phyloP scores from a whole-genome alignment of 2,329 filamentous ascomycete species.

The Mycosphaerella arachidis region DNA sequence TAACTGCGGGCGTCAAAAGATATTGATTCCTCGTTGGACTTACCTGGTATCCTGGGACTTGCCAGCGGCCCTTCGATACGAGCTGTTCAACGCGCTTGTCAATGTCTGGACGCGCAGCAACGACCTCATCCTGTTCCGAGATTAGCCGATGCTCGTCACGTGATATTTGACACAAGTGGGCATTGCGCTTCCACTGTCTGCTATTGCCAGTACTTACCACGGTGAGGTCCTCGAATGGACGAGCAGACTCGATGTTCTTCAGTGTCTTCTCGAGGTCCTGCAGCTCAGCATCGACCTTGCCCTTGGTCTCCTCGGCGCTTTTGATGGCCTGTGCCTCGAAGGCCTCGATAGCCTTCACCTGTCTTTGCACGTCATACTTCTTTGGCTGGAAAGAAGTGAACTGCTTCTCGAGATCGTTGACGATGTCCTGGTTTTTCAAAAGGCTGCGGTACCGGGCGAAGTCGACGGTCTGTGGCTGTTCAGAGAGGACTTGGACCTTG shows the following conservation, averaged over 20 bases:
- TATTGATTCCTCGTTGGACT: slow-evolving; percentile 34
- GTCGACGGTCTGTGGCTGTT: slow-evolving; percentile 82
- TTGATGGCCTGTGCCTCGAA: slow-evolving; percentile 96
- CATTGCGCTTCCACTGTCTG: neutral
- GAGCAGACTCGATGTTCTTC: slow-evolving; percentile 92
- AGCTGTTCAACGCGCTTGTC: slow-evolving; percentile 94
- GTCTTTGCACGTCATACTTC: slow-evolving; percentile 86
- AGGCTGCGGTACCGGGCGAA: slow-evolving; percentile 86
- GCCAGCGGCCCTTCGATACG: slow-evolving; percentile 97
- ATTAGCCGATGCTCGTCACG: slow-evolving; percentile 26
- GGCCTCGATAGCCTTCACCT: slow-evolving; percentile 96
- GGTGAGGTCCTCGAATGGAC: slow-evolving; percentile 94
- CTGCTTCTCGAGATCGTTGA: slow-evolving; percentile 97
- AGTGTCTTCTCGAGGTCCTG: slow-evolving; percentile 90
- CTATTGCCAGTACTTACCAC: slow-evolving; percentile 64
- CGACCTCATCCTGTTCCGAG: slow-evolving; percentile 75
- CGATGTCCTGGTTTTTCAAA: slow-evolving; percentile 92
- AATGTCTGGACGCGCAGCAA: slow-evolving; percentile 88
- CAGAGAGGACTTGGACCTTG: slow-evolving; percentile 77
- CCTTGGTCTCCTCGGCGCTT: slow-evolving; percentile 96
- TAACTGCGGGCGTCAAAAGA: neutral
- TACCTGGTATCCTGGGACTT: slow-evolving; percentile 98
- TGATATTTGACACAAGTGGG: slow-evolving; percentile 9
- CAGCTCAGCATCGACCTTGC: slow-evolving; percentile 90
- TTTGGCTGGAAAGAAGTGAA: slow-evolving; percentile 87